Base-by-base conservation (phyloP, 2,329 filamentous ascomycete species). In the Talaromyces sp. region DNA sequence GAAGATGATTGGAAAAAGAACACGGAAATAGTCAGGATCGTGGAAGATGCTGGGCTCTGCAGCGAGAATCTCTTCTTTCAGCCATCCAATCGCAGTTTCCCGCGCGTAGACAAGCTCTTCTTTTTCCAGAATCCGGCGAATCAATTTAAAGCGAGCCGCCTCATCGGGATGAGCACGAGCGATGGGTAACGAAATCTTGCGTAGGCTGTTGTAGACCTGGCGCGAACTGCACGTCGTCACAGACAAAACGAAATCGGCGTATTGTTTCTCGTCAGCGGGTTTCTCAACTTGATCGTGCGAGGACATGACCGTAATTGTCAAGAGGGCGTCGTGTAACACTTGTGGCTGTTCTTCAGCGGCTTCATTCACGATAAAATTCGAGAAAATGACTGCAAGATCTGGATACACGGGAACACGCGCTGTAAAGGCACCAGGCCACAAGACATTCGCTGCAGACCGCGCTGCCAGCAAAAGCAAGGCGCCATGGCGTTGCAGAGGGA, bases 61-160 rank as follows among this genome's bases (percentile, higher is more conserved):
- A 4, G 80, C 76, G 5, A 86, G 75, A 0, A 84, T 81, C 66
- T 86, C 84, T 46, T 83, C 77, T 66, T 85, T 86, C 35, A 86
- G 73, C 84, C 84, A 87, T 35, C 80, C 79, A 5, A 87, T 79
- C 2, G 83, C 84, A 48, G 79, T 80, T 38, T 83, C 81, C 65
- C 83, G 83, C 41, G 83, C 77, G 17, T 82, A 81, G 52, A 80
- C 77, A 61, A 83, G 80, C 0, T 77, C 76, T 19, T 81, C 81
- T 55, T 84, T 76, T 63, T 84, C 80, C 3, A 86, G 73, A 2
- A 83, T 81, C 51, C 81, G 80, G 4, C 79, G 76, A 57, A 85
- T 83, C 64, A 85, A 79, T 3, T 80, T 80, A 32, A 84, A 75
- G 3, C 83, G 79, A 0, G 79, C 77, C 7, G 77, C 67, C 29